A percentile compares a stretch with the other conserved stretches of the same genome.
These are phyloP conservation scores for Pisolithus thermaeus DNA, from an alignment of 1,284 basidiomycete species.

Conservation along the genomic window DNA sequence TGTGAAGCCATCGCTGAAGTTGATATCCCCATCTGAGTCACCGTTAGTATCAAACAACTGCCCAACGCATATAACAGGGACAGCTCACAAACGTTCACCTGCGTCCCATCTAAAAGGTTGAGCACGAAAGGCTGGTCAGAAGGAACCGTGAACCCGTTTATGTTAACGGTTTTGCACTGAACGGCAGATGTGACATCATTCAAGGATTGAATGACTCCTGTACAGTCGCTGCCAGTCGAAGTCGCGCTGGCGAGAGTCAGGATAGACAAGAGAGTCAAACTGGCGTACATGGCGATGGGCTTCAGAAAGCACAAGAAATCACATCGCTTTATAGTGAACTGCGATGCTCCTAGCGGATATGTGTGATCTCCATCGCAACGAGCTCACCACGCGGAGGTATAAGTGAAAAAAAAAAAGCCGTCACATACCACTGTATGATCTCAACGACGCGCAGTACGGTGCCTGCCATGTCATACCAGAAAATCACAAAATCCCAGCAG, in stretches of 20 bases:
- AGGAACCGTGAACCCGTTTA: constrained; percentile 38
- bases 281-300: constrained; percentile 11
- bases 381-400: no score
- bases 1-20: constrained; percentile 37
- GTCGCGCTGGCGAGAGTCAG: constrained; percentile 14
- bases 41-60: neutral
- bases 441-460: no score
- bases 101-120: constrained; percentile 33
- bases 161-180: constrained; percentile 31
- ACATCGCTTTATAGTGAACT: no score
- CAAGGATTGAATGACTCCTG: constrained; percentile 30
- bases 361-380: no score
- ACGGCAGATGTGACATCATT: constrained; percentile 28
- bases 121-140: constrained; percentile 37
- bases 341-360: no score
- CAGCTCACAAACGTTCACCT: constrained; percentile 33
- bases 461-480: no score
- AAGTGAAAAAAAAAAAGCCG: no score
- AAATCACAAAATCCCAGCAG: no score
- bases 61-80: neutral
- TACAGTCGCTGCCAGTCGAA: constrained; percentile 15
- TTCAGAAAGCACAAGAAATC: no score
- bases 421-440: no score
- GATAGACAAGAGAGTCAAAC: constrained; percentile 16
- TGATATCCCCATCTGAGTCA: constrained; percentile 38